Evolutionary conservation across 768 basidiomycete species (phyloP).

Genomic region (Hygrophoropsis aurantiaca): DNA sequence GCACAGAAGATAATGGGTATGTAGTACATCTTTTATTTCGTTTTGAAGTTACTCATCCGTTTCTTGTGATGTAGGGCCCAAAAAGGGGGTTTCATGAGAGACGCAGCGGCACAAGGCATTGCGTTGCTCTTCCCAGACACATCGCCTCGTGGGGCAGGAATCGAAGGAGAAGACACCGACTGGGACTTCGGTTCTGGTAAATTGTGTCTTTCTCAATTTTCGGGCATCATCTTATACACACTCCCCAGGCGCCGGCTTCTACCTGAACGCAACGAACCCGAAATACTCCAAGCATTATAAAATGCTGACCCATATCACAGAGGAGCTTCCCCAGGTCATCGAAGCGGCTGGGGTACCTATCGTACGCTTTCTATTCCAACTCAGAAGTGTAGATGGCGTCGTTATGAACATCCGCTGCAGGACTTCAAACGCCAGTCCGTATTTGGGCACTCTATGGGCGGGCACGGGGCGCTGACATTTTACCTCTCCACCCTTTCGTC

Average conservation of each 20-base stretch:
- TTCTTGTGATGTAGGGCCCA: conserved; percentile 60
- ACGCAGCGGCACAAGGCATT: conserved; percentile 82
- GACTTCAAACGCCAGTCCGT: conserved; percentile 84
- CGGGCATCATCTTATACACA: not conserved
- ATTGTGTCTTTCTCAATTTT: conserved; percentile 4
- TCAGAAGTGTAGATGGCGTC: not conserved
- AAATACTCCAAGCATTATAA: conserved; percentile 77
- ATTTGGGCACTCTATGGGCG: conserved; percentile 97
- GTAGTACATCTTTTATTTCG: too few relatives aligned
- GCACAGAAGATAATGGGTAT: conserved; percentile 92
- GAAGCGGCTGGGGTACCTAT: conserved; percentile 73
- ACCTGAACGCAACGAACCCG: conserved; percentile 84
- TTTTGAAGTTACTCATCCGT: not conserved
- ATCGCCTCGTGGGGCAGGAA: conserved; percentile 87
- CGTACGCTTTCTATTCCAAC: conserved; percentile 41
- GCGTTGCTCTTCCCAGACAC: conserved; percentile 96
- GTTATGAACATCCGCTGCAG: conserved; percentile 36
- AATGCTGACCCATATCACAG: conserved; percentile 83
- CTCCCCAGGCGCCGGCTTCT: conserved; percentile 80
- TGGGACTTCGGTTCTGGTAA: conserved; percentile 91
- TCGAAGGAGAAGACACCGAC: conserved; percentile 74
- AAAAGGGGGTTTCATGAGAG: conserved; percentile 90
- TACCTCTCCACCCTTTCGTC: conserved; percentile 70
- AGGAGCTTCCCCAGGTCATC: conserved; percentile 83
- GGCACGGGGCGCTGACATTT: conserved; percentile 90